Base-by-base conservation (phyloP, 768 basidiomycete genomes). In the Pisolithus microcarpus region DNA sequence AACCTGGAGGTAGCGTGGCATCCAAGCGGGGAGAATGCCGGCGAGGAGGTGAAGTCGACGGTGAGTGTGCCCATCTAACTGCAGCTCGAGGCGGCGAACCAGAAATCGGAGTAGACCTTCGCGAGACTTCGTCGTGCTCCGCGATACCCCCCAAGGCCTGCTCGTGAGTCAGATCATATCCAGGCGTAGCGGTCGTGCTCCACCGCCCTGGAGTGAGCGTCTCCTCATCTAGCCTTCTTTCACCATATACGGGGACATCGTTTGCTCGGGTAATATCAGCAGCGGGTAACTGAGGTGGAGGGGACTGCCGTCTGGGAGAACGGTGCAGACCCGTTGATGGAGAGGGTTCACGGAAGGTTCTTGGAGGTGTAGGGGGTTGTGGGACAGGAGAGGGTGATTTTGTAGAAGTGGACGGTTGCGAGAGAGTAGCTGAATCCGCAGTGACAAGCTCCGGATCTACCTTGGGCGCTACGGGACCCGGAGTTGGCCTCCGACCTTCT, bases 401-500 rank as follows among this genome's bases (percentile, higher is more conserved):
- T 55, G 55, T 56, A 6, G 47, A 37, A 23, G 57, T 61, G 54
- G 53, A 56, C 4, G 46, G 36, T 21, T 56, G 55, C 26, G 46
- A 46, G 15, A 51, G 46, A 45, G 44, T 11, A 19, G 43, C 23
- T 16, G 15, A 28, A 13, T 46, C 44, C 37, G 37, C 11, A 47
- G 49, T 15, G 26, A 50, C 15, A 26, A 49, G 21, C n/a, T 68
- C 66, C 46, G 57, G 57, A 46, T 62, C 60, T 10, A 61, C 38
- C 2, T 65, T 48, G 40, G 66, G 73, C 47, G 76, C 81, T 43
- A 87, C 82, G 52, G 90, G 87, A 2, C 91, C 95, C 2, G 93
- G 80, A 1, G 73, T 70, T 9, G 95, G 93, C 57, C 77, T 81
- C 19, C 88, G 79, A 5, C 96, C 94, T 66, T 97, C 95, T n/a